Conservation (phyloP, 1,284 basidiomycete genomes). For the Papiliotrema nemorosa region DNA sequence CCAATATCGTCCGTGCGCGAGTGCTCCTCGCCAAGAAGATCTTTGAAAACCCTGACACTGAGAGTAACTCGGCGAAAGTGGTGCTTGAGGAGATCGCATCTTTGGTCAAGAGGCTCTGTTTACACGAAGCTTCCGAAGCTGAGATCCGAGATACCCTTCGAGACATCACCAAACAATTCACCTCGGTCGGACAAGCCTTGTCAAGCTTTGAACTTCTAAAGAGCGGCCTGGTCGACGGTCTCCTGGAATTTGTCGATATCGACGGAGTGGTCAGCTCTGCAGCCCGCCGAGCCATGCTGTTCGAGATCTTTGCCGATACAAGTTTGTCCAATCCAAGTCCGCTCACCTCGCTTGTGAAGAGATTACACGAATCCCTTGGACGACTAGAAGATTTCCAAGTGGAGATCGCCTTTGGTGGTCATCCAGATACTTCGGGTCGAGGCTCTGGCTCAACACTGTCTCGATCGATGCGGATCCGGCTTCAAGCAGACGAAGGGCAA, state of each 20-base stretch:
- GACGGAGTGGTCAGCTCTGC: constrained; percentile 50
- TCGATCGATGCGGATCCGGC: constrained; percentile 65
- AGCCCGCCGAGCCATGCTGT: constrained; percentile 66
- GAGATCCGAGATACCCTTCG: constrained; percentile 62
- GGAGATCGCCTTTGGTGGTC: constrained; percentile 61
- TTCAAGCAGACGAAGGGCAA: constrained; percentile 83
- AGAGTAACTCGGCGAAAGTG: constrained; percentile 61
- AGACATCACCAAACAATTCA: constrained; percentile 74
- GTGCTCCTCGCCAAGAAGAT: constrained; percentile 73
- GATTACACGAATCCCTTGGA: constrained; percentile 87
- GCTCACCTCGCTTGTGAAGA: constrained; percentile 80
- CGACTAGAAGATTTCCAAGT: constrained; percentile 94
- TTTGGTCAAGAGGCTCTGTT: constrained; percentile 63
- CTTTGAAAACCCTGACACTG: constrained; percentile 52
- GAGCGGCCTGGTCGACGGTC: constrained; percentile 83
- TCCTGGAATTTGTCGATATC: constrained; percentile 77
- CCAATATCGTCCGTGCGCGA: constrained; percentile 80
- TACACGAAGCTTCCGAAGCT: constrained; percentile 56
- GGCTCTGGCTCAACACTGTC: constrained; percentile 16
- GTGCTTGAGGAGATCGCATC: constrained; percentile 55
- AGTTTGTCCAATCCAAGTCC: constrained; percentile 57
- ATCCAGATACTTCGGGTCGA: constrained; percentile 21
- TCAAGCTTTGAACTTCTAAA: constrained; percentile 95
- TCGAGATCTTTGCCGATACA: constrained; percentile 66
- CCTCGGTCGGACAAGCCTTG: constrained; percentile 64